Percentiles rank a stretch among this genome's conserved stretches.
These are phyloP conservation scores for Agrocybe pediades DNA, from an alignment of 768 basidiomycete genomes.

Conservation along the genomic window DNA sequence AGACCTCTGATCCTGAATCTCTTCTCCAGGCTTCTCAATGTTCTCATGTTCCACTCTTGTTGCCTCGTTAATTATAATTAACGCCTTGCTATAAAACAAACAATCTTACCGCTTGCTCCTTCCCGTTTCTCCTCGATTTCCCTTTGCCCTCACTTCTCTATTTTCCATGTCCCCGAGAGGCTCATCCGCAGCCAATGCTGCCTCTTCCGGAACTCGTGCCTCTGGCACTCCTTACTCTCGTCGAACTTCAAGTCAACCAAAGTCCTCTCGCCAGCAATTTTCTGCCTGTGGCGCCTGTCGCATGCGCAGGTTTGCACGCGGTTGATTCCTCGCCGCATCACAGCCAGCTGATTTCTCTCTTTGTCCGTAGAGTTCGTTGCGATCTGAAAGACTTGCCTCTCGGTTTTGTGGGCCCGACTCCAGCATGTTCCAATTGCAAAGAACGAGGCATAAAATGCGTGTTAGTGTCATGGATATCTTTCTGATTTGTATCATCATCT, in stretches of 20 bases:
- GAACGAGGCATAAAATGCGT: slow-evolving; percentile 93
- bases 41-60: slow-evolving; percentile 29
- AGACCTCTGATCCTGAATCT: slow-evolving; percentile 28
- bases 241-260: slow-evolving; percentile 60
- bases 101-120: slow-evolving; percentile 22
- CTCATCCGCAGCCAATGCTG: slow-evolving; percentile 36
- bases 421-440: slow-evolving; percentile 85
- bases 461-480: slow-evolving; percentile 49
- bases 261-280: slow-evolving; percentile 81
- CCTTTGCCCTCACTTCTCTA: slow-evolving; percentile 17
- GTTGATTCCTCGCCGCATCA: slow-evolving; percentile 34
- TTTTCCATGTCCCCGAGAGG: slow-evolving; percentile 60
- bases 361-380: slow-evolving; percentile 73
- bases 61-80: slow-evolving; percentile 24
- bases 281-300: slow-evolving; percentile 95
- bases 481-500: slow-evolving; percentile 2
- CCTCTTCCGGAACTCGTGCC: slow-evolving; percentile 32
- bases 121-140: too few relatives aligned
- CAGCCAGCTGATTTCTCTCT: slow-evolving; percentile 2
- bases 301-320: slow-evolving; percentile 74
- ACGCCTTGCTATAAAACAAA: slow-evolving; percentile 36
- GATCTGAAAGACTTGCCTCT: slow-evolving; percentile 85
- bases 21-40: too few relatives aligned
- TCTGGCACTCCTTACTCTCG: slow-evolving; percentile 46
- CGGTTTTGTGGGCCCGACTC: slow-evolving; percentile 43